These are phyloP conservation scores for Blastocystis sp. DNA, from an alignment of 352 stramenopile genomes.

Conservation along the genomic window DNA sequence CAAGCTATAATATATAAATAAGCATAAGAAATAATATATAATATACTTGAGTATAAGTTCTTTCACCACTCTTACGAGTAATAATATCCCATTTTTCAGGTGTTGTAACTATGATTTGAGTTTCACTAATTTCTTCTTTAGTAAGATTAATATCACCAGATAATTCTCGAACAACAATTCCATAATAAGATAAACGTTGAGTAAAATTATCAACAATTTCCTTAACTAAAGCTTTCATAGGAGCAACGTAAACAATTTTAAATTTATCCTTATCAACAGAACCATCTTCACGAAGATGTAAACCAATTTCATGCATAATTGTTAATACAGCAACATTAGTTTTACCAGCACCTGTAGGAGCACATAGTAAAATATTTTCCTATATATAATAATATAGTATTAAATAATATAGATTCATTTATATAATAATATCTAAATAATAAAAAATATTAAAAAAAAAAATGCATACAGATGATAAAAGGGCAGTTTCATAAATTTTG, in stretches of 20 bases:
- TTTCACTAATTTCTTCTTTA: constrained; percentile 82
- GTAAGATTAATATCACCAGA: constrained; percentile 92
- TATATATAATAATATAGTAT: constrained; percentile 61
- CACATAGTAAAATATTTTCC: constrained; percentile 93
- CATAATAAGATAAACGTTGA: constrained; percentile 76
- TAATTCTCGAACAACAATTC: constrained; percentile 80
- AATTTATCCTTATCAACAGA: constrained; percentile 78
- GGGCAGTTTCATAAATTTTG: constrained; percentile 65
- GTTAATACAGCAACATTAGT: constrained; percentile 92
- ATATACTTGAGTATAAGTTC: constrained; percentile 89
- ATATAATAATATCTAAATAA: no score
- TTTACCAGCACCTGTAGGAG: constrained; percentile 92
- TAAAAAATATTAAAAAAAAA: no score
- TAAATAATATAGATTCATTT: no score
- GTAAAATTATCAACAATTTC: constrained; percentile 93
- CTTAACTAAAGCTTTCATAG: constrained; percentile 98
- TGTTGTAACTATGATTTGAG: constrained; percentile 96
- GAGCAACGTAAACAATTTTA: constrained; percentile 98
- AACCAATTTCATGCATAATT: constrained; percentile 90
- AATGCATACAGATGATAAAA: constrained; percentile 3
- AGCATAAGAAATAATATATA: no score
- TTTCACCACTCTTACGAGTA: constrained; percentile 85
- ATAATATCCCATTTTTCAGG: constrained; percentile 99
- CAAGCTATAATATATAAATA: no score
- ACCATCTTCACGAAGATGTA: constrained; percentile 50